These are phyloP conservation scores for Eucalyptus dawsonii DNA, from an alignment of 345 rosid genomes.

Conservation along the genomic window DNA sequence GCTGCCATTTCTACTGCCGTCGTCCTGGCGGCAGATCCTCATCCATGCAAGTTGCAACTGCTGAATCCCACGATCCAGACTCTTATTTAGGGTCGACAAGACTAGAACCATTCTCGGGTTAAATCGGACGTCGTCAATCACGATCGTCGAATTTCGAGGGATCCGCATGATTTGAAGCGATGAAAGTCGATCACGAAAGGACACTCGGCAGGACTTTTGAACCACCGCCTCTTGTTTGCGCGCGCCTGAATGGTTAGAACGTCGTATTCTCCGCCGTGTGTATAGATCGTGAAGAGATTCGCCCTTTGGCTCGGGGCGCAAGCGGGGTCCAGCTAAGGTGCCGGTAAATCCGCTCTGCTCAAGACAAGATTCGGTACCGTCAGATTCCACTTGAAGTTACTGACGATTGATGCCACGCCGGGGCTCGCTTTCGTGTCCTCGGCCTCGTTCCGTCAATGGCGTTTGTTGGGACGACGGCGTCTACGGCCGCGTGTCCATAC, in stretches of 20 bases:
- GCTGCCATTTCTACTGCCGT: background rate
- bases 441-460: background rate
- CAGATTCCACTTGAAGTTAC: background rate
- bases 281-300: background rate
- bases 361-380: background rate
- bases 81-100: background rate
- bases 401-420: background rate
- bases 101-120: background rate
- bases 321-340: background rate
- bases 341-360: background rate
- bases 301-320: background rate
- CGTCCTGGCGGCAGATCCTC: background rate
- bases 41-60: too few species aligned
- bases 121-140: background rate
- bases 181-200: background rate
- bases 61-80: background rate
- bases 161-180: background rate
- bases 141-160: background rate
- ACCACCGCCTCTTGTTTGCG: background rate
- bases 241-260: background rate
- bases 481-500: background rate
- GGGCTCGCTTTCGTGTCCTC: background rate
- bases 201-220: background rate
- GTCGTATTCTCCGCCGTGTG: background rate
- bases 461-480: background rate